Conservation (phyloP, 2,329 filamentous ascomycete species). For the Cladosporium sp. region DNA sequence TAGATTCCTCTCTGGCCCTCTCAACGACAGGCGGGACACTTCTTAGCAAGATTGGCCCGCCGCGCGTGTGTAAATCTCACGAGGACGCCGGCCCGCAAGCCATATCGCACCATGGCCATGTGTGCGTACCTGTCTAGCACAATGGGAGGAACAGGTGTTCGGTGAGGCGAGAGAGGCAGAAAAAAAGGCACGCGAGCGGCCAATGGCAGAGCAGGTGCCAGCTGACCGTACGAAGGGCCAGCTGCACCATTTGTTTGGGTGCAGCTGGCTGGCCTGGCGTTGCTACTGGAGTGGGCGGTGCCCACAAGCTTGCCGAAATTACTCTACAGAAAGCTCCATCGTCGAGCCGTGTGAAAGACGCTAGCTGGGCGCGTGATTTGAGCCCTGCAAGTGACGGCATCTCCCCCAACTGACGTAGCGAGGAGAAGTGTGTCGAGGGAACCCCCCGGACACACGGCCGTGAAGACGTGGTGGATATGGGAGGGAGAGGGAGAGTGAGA, state of each 20-base stretch:
- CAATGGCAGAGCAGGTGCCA: conserved; percentile 13
- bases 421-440: background rate
- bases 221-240: conserved; percentile 4
- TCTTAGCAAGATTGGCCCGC: background rate
- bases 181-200: conserved; percentile 16
- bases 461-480: background rate
- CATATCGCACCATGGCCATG: background rate
- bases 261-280: conserved; percentile 2
- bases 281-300: conserved; percentile 8
- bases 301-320: conserved; percentile 20
- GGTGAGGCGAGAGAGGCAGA: background rate
- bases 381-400: conserved; percentile 20
- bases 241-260: conserved; percentile 1
- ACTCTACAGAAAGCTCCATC: conserved; percentile 18
- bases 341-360: conserved; percentile 15
- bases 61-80: background rate
- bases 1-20: conserved; percentile 10
- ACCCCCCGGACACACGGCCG: conserved; percentile 1
- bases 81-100: background rate
- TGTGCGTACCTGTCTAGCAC: background rate
- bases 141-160: conserved; percentile 17
- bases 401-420: conserved; percentile 17
- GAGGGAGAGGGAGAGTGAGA: background rate
- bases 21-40: conserved; percentile 4
- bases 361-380: conserved; percentile 18